Evolutionary conservation across 1,284 basidiomycete species (phyloP), one percentile per base, ranked within the genome.

Genomic region (Jaminaea rosea): DNA sequence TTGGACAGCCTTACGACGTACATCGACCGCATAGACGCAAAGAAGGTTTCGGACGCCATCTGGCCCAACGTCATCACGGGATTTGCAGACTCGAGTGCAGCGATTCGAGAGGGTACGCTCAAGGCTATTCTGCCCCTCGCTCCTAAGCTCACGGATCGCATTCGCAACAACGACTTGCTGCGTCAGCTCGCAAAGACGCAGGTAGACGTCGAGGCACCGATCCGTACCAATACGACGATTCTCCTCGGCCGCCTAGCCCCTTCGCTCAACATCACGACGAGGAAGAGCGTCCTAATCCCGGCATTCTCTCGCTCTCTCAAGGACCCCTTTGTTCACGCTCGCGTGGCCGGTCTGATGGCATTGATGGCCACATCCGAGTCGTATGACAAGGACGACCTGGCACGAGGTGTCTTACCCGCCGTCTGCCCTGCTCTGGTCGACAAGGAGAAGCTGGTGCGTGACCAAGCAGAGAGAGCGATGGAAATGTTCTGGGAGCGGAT

Each of bases 221-320:
- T 98, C 66, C 83, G 94, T 37, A 98, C 93, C 11, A 98, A 98
- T 72, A 96, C 93, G 0, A 97, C 91, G 69, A 94, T 98, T 61
- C 82, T 98, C 3, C 83, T 99, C 39, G 93, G 93, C 8, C 82
- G 92, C 9, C 80, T 99, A 3, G 89, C 87, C 0, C 89, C 89
- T 0, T 82, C 82, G 2, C 78, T 98, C 1, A 85, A 86, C 1
- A 81, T 86, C 53, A 84, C 88, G 62, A 97, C 93, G 5, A 90
- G 92, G 72, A 83, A 85, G 59, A 97, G 96, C 70, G 90, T 99
- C 9, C 82, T 99, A 1, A 87, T 97, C 0, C 90, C 93, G 1
- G 94, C 94, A 1, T 98, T 98, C 73, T 81, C 86, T 1, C 82
- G 90, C 50, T 87, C 88, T 8, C 75, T 98, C 44, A 91, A 91